Evolutionary conservation across 208 protist genomes (phyloP).

Genomic region (Trypanosoma platydactyli): DNA sequence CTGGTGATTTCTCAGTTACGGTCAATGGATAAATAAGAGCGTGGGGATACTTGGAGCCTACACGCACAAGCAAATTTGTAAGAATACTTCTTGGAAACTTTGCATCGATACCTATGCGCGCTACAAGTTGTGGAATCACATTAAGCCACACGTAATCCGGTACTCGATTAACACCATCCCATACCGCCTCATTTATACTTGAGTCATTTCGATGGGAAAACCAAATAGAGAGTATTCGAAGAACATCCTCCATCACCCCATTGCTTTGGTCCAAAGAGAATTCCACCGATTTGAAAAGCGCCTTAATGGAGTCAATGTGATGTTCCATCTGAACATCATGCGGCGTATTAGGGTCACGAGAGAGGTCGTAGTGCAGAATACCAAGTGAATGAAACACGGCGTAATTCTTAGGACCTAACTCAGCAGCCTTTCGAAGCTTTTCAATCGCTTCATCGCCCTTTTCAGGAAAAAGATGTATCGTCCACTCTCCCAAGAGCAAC

Average conservation of each 20-base stretch:
- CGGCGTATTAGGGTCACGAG: slow-evolving; percentile 60
- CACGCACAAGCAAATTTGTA: slow-evolving; percentile 91
- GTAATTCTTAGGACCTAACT: slow-evolving; percentile 70
- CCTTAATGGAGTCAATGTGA: slow-evolving; percentile 69
- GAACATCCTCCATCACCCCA: slow-evolving; percentile 95
- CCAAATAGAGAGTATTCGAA: slow-evolving; percentile 98
- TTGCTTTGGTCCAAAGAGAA: slow-evolving; percentile 66
- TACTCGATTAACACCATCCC: slow-evolving; percentile 92
- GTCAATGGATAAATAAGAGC: slow-evolving; percentile 99
- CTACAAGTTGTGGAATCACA: slow-evolving; percentile 99
- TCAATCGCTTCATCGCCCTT: slow-evolving; percentile 79
- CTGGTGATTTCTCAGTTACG: slow-evolving; percentile 93
- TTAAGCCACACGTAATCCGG: slow-evolving; percentile 97
- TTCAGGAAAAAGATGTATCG: slow-evolving; percentile 77
- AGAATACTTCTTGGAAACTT: slow-evolving; percentile 90
- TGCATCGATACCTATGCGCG: slow-evolving; percentile 95
- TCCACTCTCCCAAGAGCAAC: slow-evolving; percentile 88
- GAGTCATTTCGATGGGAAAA: slow-evolving; percentile 90
- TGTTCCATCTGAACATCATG: slow-evolving; percentile 61
- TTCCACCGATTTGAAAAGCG: slow-evolving; percentile 82
- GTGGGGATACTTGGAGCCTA: slow-evolving; percentile 98
- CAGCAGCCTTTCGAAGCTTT: slow-evolving; percentile 62
- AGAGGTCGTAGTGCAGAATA: slow-evolving; percentile 87
- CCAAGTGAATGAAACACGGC: slow-evolving; percentile 84
- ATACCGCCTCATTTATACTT: slow-evolving; percentile 84